Percentiles rank a stretch among this genome's conserved stretches.
Evolutionary conservation across 495 filamentous ascomycete species (phyloP).

Genomic region (Delitschia confertaspora): DNA sequence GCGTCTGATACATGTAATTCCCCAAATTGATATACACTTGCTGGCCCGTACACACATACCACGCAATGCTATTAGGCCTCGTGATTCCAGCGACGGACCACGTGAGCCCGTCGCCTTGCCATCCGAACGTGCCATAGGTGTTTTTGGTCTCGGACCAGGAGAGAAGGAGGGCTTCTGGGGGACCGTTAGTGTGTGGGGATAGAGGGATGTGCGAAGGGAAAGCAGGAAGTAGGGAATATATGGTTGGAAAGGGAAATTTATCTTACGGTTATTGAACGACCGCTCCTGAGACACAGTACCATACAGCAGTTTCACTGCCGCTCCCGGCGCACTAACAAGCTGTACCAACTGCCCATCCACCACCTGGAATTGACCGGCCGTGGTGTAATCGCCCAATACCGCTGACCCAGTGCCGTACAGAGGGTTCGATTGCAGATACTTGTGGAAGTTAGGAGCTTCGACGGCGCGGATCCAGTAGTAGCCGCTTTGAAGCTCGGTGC

Average conservation of each 20-base stretch:
- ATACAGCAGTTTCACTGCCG: conserved; percentile 34
- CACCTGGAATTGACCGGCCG: conserved; percentile 54
- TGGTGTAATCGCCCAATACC: conserved; percentile 44
- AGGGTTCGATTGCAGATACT: conserved; percentile 52
- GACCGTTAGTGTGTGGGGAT: background rate
- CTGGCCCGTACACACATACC: conserved; percentile 49
- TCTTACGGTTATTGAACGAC: conserved; percentile 10
- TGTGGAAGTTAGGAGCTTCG: conserved; percentile 51
- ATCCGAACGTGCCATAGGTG: conserved; percentile 49
- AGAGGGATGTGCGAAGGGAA: too few relatives aligned
- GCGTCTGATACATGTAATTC: conserved; percentile 50
- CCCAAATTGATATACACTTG: conserved; percentile 51
- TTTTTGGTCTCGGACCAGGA: conserved; percentile 45
- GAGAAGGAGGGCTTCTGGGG: conserved; percentile 28
- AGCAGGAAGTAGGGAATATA: too few relatives aligned
- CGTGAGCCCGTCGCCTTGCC: conserved; percentile 47
- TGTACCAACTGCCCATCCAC: conserved; percentile 49
- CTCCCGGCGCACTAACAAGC: conserved; percentile 26
- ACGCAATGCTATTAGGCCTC: conserved; percentile 49
- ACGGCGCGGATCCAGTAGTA: conserved; percentile 57
- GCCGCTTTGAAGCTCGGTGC: conserved; percentile 41
- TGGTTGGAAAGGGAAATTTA: background rate
- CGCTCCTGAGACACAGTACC: conserved; percentile 31
- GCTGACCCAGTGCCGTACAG: conserved; percentile 42
- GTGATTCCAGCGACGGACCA: conserved; percentile 43